phyloP scores from a whole-genome alignment of 805 yeast genomes.

The Candida mattraensis region DNA sequence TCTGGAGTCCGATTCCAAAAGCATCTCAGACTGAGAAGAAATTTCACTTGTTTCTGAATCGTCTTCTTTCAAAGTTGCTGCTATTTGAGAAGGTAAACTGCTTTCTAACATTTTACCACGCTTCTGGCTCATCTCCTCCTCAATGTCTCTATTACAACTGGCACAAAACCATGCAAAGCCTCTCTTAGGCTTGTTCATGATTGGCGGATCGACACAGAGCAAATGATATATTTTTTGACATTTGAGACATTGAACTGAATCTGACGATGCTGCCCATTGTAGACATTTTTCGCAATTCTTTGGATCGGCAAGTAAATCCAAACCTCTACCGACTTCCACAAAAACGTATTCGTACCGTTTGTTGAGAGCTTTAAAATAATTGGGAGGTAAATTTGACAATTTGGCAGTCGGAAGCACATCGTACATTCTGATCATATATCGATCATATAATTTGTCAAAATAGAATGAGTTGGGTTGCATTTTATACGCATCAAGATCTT shows the following conservation, averaged over 20 bases:
- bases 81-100: constrained; percentile 28
- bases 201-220: constrained; percentile 84
- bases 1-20: constrained; percentile 6
- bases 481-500: constrained; percentile 54
- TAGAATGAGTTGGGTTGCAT: constrained; percentile 70
- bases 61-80: constrained; percentile 13
- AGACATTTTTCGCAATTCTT: constrained; percentile 71
- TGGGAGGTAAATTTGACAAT: constrained; percentile 56
- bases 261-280: constrained; percentile 80
- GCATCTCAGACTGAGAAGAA: constrained; percentile 5
- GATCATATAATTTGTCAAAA: constrained; percentile 81
- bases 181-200: constrained; percentile 72
- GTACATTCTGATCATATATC: constrained; percentile 80
- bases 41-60: constrained; percentile 6
- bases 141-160: constrained; percentile 62
- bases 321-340: constrained; percentile 66
- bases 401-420: constrained; percentile 68
- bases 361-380: constrained; percentile 59
- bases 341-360: constrained; percentile 73
- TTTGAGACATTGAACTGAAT: constrained; percentile 77
- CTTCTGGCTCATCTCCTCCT: constrained; percentile 38
- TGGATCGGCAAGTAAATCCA: constrained; percentile 62
- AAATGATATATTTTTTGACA: constrained; percentile 74
- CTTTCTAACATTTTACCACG: constrained; percentile 37
- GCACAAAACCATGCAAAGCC: constrained; percentile 94